phyloP scores from a whole-genome alignment of 768 basidiomycete species.

The Peribolospora kevripleyi region DNA sequence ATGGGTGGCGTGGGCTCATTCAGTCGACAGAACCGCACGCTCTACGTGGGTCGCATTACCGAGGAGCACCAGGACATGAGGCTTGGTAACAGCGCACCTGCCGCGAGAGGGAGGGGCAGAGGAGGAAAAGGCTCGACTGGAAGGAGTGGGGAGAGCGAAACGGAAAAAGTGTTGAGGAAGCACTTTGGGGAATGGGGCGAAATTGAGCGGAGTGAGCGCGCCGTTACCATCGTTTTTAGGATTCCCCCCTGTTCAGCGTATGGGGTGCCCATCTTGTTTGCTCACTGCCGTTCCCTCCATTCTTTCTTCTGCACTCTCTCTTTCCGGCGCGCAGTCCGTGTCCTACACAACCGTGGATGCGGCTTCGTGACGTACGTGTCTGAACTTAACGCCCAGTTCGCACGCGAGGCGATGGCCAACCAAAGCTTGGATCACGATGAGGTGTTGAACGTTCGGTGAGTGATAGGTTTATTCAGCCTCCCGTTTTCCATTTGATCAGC shows the following conservation, averaged over 20 bases:
- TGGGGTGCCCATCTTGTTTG: not conserved
- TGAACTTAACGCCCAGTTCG: constrained; percentile 74
- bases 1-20: constrained; percentile 99
- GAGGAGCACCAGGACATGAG: constrained; percentile 40
- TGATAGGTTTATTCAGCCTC: not conserved
- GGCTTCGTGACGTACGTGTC: constrained; percentile 87
- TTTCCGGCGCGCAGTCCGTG: constrained; percentile 33
- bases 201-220: constrained; percentile 58
- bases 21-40: constrained; percentile 71
- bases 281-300: constrained; percentile 14
- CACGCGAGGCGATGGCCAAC: constrained; percentile 96
- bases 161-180: constrained; percentile 64
- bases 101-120: no score
- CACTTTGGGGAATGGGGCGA: constrained; percentile 95
- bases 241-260: not conserved
- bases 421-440: constrained; percentile 94
- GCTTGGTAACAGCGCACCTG: no score
- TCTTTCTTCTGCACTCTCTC: not conserved
- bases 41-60: constrained; percentile 84
- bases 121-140: no score
- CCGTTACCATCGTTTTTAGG: not conserved
- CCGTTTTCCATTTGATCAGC: not conserved
- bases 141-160: constrained; percentile 39
- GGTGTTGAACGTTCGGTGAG: constrained; percentile 69
- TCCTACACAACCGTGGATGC: constrained; percentile 79